These are phyloP conservation scores for Escallonia rubra DNA, from an alignment of 129 eudicot genomes.

Conservation along the genomic window DNA sequence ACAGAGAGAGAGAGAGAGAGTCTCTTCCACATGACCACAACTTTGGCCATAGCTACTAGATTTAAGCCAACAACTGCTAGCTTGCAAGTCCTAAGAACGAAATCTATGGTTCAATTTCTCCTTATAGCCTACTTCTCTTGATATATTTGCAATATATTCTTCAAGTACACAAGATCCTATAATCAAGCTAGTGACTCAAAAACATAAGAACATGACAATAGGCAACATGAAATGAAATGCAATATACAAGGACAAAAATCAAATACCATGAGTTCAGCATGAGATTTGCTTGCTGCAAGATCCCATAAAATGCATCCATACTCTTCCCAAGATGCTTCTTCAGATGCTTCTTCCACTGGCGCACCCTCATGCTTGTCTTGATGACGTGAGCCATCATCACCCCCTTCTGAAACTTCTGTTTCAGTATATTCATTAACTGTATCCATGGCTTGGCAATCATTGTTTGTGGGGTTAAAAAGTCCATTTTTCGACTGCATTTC, in stretches of 20 bases:
- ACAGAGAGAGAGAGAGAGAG: too few relatives aligned
- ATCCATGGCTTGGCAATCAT: conserved; percentile 46
- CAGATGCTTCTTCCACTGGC: conserved; percentile 41
- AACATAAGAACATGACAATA: background rate
- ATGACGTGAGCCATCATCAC: conserved; percentile 15
- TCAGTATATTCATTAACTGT: conserved; percentile 17
- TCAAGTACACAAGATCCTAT: background rate
- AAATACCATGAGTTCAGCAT: conserved; percentile 87
- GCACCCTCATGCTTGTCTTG: conserved; percentile 19
- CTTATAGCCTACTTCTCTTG: background rate
- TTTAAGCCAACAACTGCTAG: background rate
- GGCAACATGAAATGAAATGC: background rate
- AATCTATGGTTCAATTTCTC: background rate
- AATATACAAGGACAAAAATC: background rate
- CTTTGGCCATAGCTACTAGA: too few relatives aligned
- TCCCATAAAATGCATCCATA: conserved; percentile 95
- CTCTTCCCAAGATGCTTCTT: conserved; percentile 78
- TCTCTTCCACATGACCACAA: too few relatives aligned
- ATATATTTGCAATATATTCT: background rate
- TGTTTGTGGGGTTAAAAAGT: background rate
- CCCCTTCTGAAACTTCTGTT: conserved; percentile 8
- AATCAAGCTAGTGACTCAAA: background rate
- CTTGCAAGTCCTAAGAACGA: background rate
- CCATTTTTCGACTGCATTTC: conserved; percentile 13
- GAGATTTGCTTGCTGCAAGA: conserved; percentile 72